phyloP scores from a whole-genome alignment of 2,329 filamentous ascomycete genomes.

The Calonectria pauciramosa region DNA sequence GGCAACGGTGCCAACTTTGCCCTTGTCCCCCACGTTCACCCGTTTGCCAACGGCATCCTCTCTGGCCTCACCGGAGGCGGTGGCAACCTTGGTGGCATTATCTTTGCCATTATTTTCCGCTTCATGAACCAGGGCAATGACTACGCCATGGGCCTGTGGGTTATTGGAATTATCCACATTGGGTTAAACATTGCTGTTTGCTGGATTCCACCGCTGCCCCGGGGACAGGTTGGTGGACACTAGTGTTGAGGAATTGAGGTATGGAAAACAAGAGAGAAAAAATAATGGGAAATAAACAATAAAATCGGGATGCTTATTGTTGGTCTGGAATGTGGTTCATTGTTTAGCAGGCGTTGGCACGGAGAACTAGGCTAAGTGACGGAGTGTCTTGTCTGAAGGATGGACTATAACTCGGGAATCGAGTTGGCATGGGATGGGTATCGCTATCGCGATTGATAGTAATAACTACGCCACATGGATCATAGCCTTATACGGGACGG shows the following conservation, averaged over 20 bases:
- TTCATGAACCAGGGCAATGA: conserved; percentile 74
- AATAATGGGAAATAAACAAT: neutral
- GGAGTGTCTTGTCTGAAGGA: neutral
- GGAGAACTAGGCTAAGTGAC: neutral
- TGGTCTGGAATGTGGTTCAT: neutral
- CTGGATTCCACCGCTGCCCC: conserved; percentile 69
- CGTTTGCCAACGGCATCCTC: conserved; percentile 82
- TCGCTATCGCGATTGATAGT: neutral
- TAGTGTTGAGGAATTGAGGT: conserved; percentile 24
- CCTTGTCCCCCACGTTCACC: conserved; percentile 88
- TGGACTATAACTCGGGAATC: neutral
- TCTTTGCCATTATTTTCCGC: conserved; percentile 87
- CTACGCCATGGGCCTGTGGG: conserved; percentile 81
- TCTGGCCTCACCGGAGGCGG: conserved; percentile 83
- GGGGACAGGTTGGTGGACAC: conserved; percentile 54
- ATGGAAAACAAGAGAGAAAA: neutral
- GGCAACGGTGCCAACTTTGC: conserved; percentile 90
- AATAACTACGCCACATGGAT: neutral
- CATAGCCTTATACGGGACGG: neutral
- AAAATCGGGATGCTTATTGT: conserved; percentile 1
- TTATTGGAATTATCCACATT: conserved; percentile 84
- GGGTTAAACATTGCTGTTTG: conserved; percentile 75
- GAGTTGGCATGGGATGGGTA: neutral
- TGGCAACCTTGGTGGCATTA: conserved; percentile 87
- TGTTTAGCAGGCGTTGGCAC: conserved; percentile 15